phyloP scores from a whole-genome alignment of 208 protist genomes.

The Phytomonas sp. region DNA sequence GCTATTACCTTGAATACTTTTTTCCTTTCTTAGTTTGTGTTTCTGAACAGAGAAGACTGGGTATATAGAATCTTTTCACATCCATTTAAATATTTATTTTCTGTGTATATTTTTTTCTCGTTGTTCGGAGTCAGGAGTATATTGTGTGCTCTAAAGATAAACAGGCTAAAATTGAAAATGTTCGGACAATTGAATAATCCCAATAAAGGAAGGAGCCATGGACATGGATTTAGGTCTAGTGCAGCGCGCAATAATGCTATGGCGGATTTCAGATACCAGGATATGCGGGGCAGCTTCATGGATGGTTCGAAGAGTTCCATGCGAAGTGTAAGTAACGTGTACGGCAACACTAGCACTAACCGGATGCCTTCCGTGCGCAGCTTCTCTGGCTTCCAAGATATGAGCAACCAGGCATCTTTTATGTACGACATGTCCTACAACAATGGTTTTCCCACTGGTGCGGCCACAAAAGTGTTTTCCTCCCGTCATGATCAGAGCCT shows the following conservation, averaged over 20 bases:
- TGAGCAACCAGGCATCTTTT: neutral
- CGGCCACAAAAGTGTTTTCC: conserved; percentile 63
- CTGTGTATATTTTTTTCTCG: neutral
- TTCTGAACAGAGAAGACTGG: neutral
- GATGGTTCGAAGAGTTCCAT: neutral
- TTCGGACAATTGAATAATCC: neutral
- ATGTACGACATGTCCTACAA: neutral
- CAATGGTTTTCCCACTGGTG: neutral
- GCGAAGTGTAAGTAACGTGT: neutral
- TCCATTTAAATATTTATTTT: conserved; percentile 11
- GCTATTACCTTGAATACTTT: neutral
- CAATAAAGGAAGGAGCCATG: neutral
- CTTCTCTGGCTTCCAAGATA: neutral
- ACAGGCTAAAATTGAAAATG: neutral
- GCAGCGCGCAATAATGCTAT: neutral
- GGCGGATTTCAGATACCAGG: neutral
- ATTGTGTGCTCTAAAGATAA: neutral
- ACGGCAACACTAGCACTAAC: neutral
- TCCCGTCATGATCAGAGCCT: conserved; percentile 50
- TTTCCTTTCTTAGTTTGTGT: conserved; percentile 1
- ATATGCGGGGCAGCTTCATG: neutral
- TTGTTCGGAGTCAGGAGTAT: neutral
- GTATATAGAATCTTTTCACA: conserved; percentile 1
- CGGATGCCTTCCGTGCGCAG: neutral
- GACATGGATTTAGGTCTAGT: neutral